Evolutionary conservation across 441 rosid genomes (phyloP), one percentile per base, ranked within the genome.

Genomic region (Erodium moschatum): DNA sequence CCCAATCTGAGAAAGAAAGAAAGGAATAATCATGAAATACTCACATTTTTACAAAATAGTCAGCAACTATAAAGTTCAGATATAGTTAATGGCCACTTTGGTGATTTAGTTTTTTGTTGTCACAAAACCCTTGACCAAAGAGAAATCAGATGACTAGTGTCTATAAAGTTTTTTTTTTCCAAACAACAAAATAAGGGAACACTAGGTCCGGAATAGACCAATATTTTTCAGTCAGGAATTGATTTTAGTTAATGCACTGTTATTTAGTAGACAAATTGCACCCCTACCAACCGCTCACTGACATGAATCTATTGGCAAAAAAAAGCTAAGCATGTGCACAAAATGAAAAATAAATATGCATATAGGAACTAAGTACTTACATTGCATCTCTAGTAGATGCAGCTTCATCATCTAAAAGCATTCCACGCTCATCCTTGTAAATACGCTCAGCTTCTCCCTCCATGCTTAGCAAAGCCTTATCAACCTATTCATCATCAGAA

Each of bases 321-420:
- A 29, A 29, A 42, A 16, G 27, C 10, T 68, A 38, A 42, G 7
- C 0, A 50, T 27, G 19, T 66, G 12, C 52, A 42, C 66, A 67
- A 11, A 65, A 76, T 29, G 31, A 29, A 29, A 29, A 10, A 38
- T 56, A 56, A 68, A 71, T 66, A 29, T 29, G 31, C 1, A 56
- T 10, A 19, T 56, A 19, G 50, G 69, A 74, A 65, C 50, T 6
- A 5, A 70, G 71, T 74, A 77, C 95, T 86, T 78, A 94, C 97
- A 94, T 91, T 71, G 96, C 97, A 86, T 94, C 98, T 78, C 98
- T 86, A 19, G 92, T 87, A 66, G 97, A 87, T 66, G 97, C 97
- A 66, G 97, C 97, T 79, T 91, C 98, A 74, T 94, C 98, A 63
- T 89, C 92, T 33, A 94, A 86, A 76, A 91, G 90, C 67, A 85